Base-by-base conservation (phyloP, 495 filamentous ascomycete genomes). In the Letharia lupina region DNA sequence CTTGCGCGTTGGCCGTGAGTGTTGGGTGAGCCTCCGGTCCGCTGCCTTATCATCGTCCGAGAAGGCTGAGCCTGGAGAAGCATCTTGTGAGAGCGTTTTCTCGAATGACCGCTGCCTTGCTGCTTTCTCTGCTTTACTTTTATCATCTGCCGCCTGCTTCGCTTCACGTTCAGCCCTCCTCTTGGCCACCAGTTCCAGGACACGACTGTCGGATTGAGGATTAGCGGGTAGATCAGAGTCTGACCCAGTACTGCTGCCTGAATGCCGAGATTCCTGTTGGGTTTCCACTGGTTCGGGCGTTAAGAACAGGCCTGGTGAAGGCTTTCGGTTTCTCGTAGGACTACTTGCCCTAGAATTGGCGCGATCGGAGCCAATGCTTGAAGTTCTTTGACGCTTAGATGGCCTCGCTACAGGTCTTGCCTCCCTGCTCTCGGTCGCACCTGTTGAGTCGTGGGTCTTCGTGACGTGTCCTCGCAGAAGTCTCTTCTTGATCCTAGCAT, bases 1-100 rank as follows among this genome's bases (percentile, higher is more conserved):
- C 70, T 92, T 96, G 2, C 94, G 85, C 6, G 88, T 78, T 8
- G 91, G 89, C 10, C 86, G 84, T 18, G 84, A 75, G 44, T 87
- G 79, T 65, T 90, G 87, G 2, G 84, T 84, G 41, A 90, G 74
- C 65, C 81, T 86, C 44, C 79, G 76, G 9, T 77, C 87, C 42
- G 80, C 83, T 12, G 77, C 79, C 45, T 82, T 83, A 67, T 88
- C 84, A 62, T 82, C 78, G 35, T 83, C 82, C 16, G 74, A 79
- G 40, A 77, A 72, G 18, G 73, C 75, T 40, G 44, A 63, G 44
- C 35, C 65, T 62, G 62, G 44, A 35, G 60, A 66, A 31, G 45
- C 60, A 58, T 65, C 57, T 40, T 63, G 61, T 61, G 60, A 54
- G 70, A 56, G 72, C 33, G 42, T 75, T 71, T 42, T 79, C 73